A percentile compares a stretch with the other conserved stretches of the same genome.
These are phyloP conservation scores for Jasminum sambac DNA, from an alignment of 257 asterid species.

Conservation along the genomic window DNA sequence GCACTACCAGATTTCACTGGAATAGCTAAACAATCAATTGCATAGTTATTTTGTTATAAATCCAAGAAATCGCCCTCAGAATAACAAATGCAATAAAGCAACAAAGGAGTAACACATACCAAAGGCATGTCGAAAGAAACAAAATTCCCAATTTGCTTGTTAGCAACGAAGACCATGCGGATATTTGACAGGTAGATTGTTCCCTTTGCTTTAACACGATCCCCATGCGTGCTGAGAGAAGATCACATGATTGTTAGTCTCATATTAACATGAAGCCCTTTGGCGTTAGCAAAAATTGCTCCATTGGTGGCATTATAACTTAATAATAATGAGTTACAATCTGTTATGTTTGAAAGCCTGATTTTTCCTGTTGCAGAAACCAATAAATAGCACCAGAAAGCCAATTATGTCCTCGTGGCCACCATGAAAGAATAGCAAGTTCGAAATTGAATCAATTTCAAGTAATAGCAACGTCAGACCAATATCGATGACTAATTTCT, in stretches of 20 bases:
- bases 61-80: not conserved
- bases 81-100: not conserved
- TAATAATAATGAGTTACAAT: not conserved
- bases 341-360: not conserved
- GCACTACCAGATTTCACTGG: not conserved
- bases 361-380: not conserved
- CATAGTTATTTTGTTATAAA: not conserved
- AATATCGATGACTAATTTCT: not conserved
- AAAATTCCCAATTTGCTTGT: constrained; percentile 63
- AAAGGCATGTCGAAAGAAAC: constrained; percentile 85
- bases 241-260: constrained; percentile 3
- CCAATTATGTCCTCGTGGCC: not conserved
- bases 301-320: not conserved
- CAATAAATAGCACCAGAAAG: not conserved
- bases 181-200: constrained; percentile 85
- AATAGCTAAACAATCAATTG: constrained; percentile 3
- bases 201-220: constrained; percentile 79
- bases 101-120: constrained; percentile 50
- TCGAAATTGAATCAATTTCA: not conserved
- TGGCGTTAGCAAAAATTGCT: not conserved
- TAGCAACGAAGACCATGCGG: constrained; percentile 91
- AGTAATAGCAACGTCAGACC: not conserved
- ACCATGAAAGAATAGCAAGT: not conserved
- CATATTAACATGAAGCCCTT: constrained; percentile 13
- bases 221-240: constrained; percentile 59